Conservation (phyloP, 805 yeast species). For the Yarrowia sp. region DNA sequence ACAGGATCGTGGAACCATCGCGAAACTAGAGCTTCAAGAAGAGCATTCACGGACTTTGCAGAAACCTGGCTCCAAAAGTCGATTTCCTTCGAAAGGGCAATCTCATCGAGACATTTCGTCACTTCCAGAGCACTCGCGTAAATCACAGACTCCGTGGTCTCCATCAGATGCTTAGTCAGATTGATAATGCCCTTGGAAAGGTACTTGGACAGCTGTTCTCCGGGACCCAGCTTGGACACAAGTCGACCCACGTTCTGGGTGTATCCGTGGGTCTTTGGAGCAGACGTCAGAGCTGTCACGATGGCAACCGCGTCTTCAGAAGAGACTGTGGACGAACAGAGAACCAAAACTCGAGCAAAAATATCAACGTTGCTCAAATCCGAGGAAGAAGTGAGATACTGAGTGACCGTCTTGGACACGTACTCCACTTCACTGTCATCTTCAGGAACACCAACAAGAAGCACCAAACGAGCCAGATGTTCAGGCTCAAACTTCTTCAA, state of each 20-base stretch:
- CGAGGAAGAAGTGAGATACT: background rate
- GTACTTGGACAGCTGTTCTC: constrained; percentile 10
- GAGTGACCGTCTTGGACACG: constrained; percentile 1
- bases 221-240: background rate
- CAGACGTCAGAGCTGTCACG: background rate
- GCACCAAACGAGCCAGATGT: constrained; percentile 5
- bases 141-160: background rate
- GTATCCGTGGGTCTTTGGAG: constrained; percentile 33
- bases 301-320: background rate
- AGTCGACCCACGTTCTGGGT: constrained; percentile 21
- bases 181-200: constrained; percentile 32
- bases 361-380: constrained; percentile 1
- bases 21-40: constrained; percentile 47
- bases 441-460: constrained; percentile 10
- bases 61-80: constrained; percentile 43
- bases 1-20: constrained; percentile 56
- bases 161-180: constrained; percentile 37
- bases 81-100: background rate
- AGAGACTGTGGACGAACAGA: background rate
- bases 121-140: constrained; percentile 6
- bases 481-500: constrained; percentile 4
- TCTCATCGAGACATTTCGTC: constrained; percentile 9
- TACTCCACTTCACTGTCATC: background rate
- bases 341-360: constrained; percentile 6
- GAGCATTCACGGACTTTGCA: constrained; percentile 45